phyloP scores from a whole-genome alignment of 805 yeast genomes.

The Candida germanica region DNA sequence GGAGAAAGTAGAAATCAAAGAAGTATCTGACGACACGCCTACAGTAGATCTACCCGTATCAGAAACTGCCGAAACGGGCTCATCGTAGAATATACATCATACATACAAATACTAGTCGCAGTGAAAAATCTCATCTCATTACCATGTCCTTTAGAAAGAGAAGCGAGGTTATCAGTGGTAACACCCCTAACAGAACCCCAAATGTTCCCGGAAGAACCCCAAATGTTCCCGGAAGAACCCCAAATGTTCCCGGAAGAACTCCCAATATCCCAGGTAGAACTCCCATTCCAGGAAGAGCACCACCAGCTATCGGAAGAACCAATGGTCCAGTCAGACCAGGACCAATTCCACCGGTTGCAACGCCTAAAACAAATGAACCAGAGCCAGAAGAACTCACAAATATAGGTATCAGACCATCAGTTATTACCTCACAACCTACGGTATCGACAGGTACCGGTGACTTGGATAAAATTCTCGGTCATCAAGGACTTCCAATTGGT shows the following conservation, averaged over 20 bases:
- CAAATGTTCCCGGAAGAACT: constrained; percentile 5
- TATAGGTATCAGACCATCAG: constrained; percentile 74
- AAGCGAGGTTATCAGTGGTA: constrained; percentile 33
- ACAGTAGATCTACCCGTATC: no score
- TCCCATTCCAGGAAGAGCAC: constrained; percentile 8
- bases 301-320: constrained; percentile 2
- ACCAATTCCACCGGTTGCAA: neutral
- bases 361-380: constrained; percentile 10
- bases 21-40: no score
- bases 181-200: constrained; percentile 6
- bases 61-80: no score
- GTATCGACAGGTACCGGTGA: constrained; percentile 79
- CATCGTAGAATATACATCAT: no score
- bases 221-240: constrained; percentile 6
- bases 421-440: constrained; percentile 68
- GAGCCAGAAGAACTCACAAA: constrained; percentile 21
- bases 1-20: no score
- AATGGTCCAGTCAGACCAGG: neutral
- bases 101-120: no score
- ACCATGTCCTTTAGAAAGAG: constrained; percentile 43
- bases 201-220: constrained; percentile 7
- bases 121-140: constrained; percentile 7
- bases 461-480: constrained; percentile 70
- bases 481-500: constrained; percentile 85
- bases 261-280: neutral